Evolutionary conservation across 257 asterid genomes (phyloP), one percentile per base, ranked within the genome.

Genomic region (Solanum habrochaites): DNA sequence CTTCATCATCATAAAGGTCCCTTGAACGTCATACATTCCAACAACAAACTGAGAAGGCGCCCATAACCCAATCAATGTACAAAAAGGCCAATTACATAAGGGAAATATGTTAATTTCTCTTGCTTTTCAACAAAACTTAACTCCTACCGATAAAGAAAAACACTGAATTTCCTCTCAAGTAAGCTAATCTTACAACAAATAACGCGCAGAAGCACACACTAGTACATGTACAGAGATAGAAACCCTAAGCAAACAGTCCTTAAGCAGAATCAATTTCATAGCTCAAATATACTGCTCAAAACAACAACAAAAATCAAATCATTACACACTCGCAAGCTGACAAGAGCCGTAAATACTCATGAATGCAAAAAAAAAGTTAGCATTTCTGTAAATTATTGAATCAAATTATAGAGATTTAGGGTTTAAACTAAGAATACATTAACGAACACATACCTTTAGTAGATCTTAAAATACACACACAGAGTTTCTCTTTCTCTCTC

Each of bases 1-100:
- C 88, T 87, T 93, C 98, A 86, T 91, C 94, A 32, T 94, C 90
- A 90, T 64, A 91, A 92, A 90, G 82, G 86, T 47, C 85, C 86
- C 87, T 47, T 47, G 64, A 90, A 89, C n/a, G 87, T 90, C 91
- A 87, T 86, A 56, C 85, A 75, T 75, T 86, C 91, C 91, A 89
- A 23, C 89, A 49, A 82, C 89, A 69, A 87, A n/a, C n/a, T n/a
- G n/a, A n/a, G n/a, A n/a, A n/a, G n/a, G n/a, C n/a, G n/a, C n/a
- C n/a, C n/a, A n/a, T n/a, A n/a, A n/a, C n/a, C n/a, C n/a, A n/a
- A n/a, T n/a, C n/a, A n/a, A n/a, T n/a, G n/a, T n/a, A n/a, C n/a
- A 69, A 73, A 81, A 83, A 27, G 35, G n/a, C n/a, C 20, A 27
- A 20, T 71, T 78, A 82, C 60, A 78, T 56, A 27, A n/a, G n/a